Conservation (phyloP, 495 filamentous ascomycete species). For the Penicillium arizonense region DNA sequence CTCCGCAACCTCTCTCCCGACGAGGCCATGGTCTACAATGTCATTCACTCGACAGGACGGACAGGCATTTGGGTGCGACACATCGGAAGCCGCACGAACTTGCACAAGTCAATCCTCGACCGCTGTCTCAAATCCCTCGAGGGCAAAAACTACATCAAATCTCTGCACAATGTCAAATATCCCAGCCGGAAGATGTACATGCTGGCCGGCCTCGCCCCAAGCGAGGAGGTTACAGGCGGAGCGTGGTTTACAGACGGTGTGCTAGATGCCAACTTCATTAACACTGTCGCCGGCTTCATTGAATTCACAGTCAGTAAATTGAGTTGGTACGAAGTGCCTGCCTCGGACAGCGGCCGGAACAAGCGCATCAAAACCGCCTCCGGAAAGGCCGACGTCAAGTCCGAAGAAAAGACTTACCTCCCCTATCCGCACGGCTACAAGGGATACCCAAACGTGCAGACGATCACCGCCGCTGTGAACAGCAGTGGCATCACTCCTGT, state of each 20-base stretch:
- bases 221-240: slow-evolving; percentile 86
- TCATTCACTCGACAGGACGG: slow-evolving; percentile 75
- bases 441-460: slow-evolving; percentile 71
- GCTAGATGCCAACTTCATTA: slow-evolving; percentile 83
- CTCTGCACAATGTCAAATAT: slow-evolving; percentile 59
- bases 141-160: slow-evolving; percentile 82
- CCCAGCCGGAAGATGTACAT: slow-evolving; percentile 66
- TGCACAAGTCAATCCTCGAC: slow-evolving; percentile 75
- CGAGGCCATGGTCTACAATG: slow-evolving; percentile 76
- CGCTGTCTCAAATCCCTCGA: slow-evolving; percentile 77
- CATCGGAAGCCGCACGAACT: slow-evolving; percentile 69
- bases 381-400: slow-evolving; percentile 32
- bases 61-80: slow-evolving; percentile 87
- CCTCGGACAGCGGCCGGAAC: slow-evolving; percentile 24
- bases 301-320: slow-evolving; percentile 66
- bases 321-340: slow-evolving; percentile 60
- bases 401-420: slow-evolving; percentile 40
- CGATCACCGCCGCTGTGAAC: slow-evolving; percentile 71
- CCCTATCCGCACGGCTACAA: slow-evolving; percentile 68
- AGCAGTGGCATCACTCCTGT: slow-evolving; percentile 61
- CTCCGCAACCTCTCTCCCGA: slow-evolving; percentile 65
- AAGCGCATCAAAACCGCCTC: slow-evolving; percentile 47
- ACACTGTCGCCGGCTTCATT: slow-evolving; percentile 63
- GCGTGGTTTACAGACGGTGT: slow-evolving; percentile 90
- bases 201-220: slow-evolving; percentile 65